Percentiles rank a stretch among this genome's conserved stretches.
Conservation (phyloP, 2,329 filamentous ascomycete genomes). For the Fonsecaea pedrosoi region DNA sequence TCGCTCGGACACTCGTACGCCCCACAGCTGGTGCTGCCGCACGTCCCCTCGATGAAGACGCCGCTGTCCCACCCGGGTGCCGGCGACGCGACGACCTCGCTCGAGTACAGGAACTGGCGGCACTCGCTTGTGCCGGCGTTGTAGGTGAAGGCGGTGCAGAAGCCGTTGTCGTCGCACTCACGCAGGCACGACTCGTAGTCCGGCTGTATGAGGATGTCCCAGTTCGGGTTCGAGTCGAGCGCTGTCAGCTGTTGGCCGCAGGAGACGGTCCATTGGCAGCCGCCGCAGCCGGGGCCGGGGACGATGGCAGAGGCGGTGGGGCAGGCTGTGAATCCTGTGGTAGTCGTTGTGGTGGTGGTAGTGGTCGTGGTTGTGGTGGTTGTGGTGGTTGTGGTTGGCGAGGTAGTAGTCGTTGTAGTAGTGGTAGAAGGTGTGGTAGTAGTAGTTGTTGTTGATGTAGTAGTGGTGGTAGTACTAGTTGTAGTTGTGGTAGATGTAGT, state of each 20-base stretch:
- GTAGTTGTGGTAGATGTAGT: background rate
- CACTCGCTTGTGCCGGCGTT: background rate
- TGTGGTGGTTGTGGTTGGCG: background rate
- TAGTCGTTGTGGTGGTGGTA: background rate
- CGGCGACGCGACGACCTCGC: background rate
- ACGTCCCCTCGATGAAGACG: background rate
- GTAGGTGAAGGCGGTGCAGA: background rate
- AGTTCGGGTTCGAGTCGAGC: background rate
- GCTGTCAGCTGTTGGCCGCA: background rate
- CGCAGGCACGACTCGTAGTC: background rate
- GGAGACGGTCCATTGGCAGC: background rate
- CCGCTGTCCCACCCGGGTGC: background rate
- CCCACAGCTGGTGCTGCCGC: background rate
- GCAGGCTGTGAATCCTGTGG: background rate
- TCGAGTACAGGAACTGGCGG: slow-evolving; percentile 2
- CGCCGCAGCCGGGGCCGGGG: background rate
- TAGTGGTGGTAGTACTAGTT: background rate
- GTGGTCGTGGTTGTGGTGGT: background rate
- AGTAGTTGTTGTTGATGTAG: background rate
- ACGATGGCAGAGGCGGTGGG: background rate
- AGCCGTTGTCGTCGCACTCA: slow-evolving; percentile 1
- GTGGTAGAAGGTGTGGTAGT: background rate
- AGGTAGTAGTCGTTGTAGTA: background rate
- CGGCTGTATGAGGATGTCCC: background rate
- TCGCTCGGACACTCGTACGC: background rate